These are phyloP conservation scores for Chenopodium quinoa DNA, from an alignment of 148 eudicot species.

Conservation along the genomic window DNA sequence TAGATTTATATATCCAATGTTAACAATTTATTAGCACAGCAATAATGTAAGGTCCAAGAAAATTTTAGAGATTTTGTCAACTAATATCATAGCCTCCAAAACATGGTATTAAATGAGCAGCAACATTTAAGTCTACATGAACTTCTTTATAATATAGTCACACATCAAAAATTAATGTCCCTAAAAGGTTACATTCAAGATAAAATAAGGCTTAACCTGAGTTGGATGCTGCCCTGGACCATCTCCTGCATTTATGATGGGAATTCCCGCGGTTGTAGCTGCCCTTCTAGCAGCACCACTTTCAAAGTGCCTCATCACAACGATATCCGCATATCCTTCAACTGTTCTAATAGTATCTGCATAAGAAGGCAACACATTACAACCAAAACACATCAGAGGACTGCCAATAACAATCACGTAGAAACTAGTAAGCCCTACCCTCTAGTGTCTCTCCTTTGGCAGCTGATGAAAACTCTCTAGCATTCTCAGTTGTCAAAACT, in stretches of 20 bases:
- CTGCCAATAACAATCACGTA: not conserved
- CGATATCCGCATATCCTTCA: slow-evolving; percentile 95
- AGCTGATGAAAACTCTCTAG: slow-evolving; percentile 93
- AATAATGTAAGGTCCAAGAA: not conserved
- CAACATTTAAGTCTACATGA: not conserved
- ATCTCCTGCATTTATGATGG: slow-evolving; percentile 95
- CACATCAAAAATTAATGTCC: not conserved
- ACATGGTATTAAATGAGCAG: not conserved
- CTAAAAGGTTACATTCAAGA: not conserved
- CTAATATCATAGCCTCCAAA: not conserved
- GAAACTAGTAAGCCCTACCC: slow-evolving; percentile 39
- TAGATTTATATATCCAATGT: not conserved
- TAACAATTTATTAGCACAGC: not conserved
- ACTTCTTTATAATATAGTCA: not conserved
- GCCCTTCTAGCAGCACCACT: slow-evolving; percentile 97
- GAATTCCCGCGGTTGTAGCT: slow-evolving; percentile 75
- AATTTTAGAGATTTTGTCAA: not conserved
- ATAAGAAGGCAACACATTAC: slow-evolving; percentile 22
- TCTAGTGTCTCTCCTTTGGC: slow-evolving; percentile 99
- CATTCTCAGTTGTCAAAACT: slow-evolving; percentile 97
- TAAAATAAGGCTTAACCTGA: slow-evolving; percentile 45
- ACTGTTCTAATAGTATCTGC: slow-evolving; percentile 92
- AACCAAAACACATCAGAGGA: slow-evolving; percentile 12
- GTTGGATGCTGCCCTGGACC: slow-evolving; percentile 99
- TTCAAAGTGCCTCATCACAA: slow-evolving; percentile 99